phyloP scores from a whole-genome alignment of 169 alveolate species.

The Plasmodium sp. region DNA sequence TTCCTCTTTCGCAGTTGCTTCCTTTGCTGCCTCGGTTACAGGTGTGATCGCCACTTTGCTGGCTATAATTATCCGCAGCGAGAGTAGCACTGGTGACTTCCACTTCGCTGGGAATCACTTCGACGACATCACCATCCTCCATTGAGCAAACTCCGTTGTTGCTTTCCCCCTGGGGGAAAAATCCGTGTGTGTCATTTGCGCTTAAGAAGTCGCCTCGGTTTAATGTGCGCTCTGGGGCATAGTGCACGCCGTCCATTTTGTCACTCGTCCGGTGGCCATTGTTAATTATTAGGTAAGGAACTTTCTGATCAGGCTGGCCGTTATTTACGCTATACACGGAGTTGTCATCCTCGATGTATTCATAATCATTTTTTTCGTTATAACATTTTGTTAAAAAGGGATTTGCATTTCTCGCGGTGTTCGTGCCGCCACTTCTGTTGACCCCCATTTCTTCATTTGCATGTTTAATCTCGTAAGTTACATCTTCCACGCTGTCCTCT shows the following conservation, averaged over 20 bases:
- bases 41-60: background rate
- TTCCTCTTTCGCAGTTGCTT: background rate
- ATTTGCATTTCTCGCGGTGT: background rate
- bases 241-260: background rate
- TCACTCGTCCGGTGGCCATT: background rate
- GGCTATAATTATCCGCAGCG: background rate
- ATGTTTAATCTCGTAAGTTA: background rate
- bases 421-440: background rate
- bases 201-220: background rate
- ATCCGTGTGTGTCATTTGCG: background rate
- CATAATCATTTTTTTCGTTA: conserved; percentile 4
- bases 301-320: background rate
- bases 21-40: background rate
- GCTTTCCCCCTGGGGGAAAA: background rate
- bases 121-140: background rate
- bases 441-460: background rate
- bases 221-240: background rate
- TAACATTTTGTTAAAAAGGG: conserved; percentile 1
- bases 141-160: background rate
- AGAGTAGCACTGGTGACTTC: background rate
- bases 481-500: background rate
- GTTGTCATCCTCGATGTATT: background rate
- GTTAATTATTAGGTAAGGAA: conserved; percentile 1
- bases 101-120: background rate
- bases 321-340: conserved; percentile 5